phyloP scores from a whole-genome alignment of 2,329 filamentous ascomycete species.

The Colletotrichum falcatum region DNA sequence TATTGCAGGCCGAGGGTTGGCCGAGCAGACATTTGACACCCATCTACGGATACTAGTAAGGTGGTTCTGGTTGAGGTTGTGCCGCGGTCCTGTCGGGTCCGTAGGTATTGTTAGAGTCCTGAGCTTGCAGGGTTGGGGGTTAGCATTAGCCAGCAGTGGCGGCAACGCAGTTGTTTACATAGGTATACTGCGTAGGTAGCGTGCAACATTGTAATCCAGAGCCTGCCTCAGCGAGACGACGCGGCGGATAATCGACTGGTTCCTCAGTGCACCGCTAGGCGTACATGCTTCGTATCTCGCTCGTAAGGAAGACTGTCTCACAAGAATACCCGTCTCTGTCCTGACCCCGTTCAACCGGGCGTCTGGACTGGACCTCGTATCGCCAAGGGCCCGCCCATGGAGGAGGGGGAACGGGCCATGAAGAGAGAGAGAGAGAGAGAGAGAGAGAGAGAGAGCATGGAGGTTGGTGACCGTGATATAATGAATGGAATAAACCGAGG shows the following conservation, averaged over 20 bases:
- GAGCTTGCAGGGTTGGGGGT: not conserved
- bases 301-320: not conserved
- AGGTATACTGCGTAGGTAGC: not conserved
- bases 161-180: not conserved
- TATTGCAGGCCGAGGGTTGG: not conserved
- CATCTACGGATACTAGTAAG: not conserved
- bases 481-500: constrained; percentile 9
- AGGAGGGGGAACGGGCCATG: not conserved
- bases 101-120: not conserved
- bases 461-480: not conserved
- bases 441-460: too few relatives aligned
- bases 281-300: too few relatives aligned
- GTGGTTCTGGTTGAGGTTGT: not conserved
- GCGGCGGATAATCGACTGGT: not conserved
- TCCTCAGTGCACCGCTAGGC: too few relatives aligned
- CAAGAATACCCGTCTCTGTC: not conserved
- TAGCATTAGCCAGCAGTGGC: not conserved
- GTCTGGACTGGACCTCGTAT: constrained; percentile 2
- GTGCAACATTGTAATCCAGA: too few relatives aligned
- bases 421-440: too few relatives aligned
- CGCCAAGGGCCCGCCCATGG: not conserved
- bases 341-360: constrained; percentile 1
- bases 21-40: not conserved
- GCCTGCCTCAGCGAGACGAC: not conserved
- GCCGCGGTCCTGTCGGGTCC: not conserved